Percentiles rank a stretch among this genome's conserved stretches.
These are phyloP conservation scores for Aleurites moluccanus DNA, from an alignment of 441 rosid species.

Conservation along the genomic window DNA sequence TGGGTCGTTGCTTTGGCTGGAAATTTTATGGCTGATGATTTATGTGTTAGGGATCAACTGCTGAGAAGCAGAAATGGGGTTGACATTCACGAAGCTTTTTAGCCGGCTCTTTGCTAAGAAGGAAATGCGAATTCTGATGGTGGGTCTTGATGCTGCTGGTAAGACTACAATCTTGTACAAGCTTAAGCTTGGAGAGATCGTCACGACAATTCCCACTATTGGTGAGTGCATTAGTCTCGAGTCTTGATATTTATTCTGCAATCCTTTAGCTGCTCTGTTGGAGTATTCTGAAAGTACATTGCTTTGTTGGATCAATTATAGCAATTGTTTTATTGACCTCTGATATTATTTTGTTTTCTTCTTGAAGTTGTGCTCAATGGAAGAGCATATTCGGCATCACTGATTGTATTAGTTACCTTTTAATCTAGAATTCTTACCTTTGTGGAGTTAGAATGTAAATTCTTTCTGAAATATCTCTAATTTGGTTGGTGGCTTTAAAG, in stretches of 20 bases:
- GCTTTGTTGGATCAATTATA: constrained; percentile 1
- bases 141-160: constrained; percentile 95
- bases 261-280: not conserved
- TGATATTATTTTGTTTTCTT: too few relatives aligned
- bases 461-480: not conserved
- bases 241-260: not conserved
- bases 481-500: too few relatives aligned
- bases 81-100: constrained; percentile 72
- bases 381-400: not conserved
- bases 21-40: constrained; percentile 7
- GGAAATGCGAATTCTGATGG: constrained; percentile 91
- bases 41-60: constrained; percentile 31
- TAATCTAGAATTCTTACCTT: not conserved
- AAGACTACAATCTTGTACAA: constrained; percentile 86
- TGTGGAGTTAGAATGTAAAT: not conserved
- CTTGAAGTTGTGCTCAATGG: too few relatives aligned
- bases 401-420: not conserved
- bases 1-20: not conserved
- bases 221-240: constrained; percentile 37
- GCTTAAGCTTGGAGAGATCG: constrained; percentile 90
- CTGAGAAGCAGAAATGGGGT: constrained; percentile 52
- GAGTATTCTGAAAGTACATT: not conserved
- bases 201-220: constrained; percentile 83
- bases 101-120: constrained; percentile 84
- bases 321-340: not conserved